A percentile compares a stretch with the other conserved stretches of the same genome.
Evolutionary conservation across 345 rosid genomes (phyloP).

Genomic region (Gossypium stocksii): DNA sequence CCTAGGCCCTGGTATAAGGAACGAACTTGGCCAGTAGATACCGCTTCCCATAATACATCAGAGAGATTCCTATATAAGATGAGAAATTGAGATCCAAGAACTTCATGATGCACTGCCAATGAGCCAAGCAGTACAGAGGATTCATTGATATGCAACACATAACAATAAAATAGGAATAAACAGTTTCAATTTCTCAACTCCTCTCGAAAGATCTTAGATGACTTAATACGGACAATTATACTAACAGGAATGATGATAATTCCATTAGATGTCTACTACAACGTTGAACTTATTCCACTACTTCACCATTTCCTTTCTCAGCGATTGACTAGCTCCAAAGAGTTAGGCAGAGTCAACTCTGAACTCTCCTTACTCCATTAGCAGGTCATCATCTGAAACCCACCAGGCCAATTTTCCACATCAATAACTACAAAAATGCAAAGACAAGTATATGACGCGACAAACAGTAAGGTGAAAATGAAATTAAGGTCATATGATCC

Average conservation of each 20-base stretch:
- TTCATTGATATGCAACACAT: neutral
- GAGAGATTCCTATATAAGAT: constrained; percentile 55
- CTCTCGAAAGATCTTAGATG: neutral
- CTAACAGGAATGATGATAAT: neutral
- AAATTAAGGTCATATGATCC: neutral
- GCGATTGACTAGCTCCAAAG: neutral
- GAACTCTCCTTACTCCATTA: neutral
- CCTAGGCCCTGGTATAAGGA: constrained; percentile 93
- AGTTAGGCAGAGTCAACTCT: neutral
- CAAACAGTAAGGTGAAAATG: neutral
- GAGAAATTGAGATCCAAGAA: constrained; percentile 15
- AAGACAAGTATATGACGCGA: neutral
- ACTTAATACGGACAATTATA: neutral
- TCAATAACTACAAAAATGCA: neutral
- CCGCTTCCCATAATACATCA: constrained; percentile 95
- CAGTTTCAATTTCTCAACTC: too few species aligned
- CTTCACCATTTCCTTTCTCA: neutral
- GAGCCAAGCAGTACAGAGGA: neutral
- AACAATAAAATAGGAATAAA: neutral
- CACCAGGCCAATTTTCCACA: neutral
- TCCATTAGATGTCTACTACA: neutral
- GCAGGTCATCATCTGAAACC: neutral
- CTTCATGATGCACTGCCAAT: neutral
- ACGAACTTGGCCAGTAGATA: constrained; percentile 53
- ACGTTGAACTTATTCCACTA: neutral